Conservation (phyloP, 345 rosid genomes). For the Eucalyptus grandis region DNA sequence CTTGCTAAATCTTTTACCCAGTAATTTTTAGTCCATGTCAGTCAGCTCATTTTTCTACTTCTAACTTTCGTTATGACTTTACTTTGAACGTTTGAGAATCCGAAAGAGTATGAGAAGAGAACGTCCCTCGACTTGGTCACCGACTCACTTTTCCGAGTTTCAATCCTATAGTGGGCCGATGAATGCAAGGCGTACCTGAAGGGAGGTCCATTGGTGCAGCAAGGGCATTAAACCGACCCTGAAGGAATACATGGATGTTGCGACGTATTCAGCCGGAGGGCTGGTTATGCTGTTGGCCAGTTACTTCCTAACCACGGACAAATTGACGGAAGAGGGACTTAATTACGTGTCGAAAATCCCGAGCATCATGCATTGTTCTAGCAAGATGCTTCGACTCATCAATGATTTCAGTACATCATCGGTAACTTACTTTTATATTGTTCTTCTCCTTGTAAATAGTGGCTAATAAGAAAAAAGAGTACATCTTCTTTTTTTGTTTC, state of each 20-base stretch:
- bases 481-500: neutral
- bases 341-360: neutral
- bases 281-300: neutral
- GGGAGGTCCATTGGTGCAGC: slow-evolving; percentile 4
- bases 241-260: neutral
- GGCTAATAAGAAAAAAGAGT: neutral
- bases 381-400: neutral
- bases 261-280: neutral
- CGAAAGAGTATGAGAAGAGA: neutral
- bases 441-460: neutral
- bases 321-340: neutral
- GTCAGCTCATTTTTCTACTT: neutral
- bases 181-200: neutral
- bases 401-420: slow-evolving; percentile 8
- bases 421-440: neutral
- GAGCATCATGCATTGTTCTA: neutral
- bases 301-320: neutral
- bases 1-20: neutral
- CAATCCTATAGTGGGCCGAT: neutral
- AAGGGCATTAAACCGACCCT: neutral
- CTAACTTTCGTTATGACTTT: neutral
- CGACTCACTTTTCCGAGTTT: neutral
- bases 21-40: neutral
- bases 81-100: neutral
- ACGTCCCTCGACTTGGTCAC: neutral